Evolutionary conservation across 306 rosid genomes (phyloP).

Genomic region (Gleditsia sinensis): DNA sequence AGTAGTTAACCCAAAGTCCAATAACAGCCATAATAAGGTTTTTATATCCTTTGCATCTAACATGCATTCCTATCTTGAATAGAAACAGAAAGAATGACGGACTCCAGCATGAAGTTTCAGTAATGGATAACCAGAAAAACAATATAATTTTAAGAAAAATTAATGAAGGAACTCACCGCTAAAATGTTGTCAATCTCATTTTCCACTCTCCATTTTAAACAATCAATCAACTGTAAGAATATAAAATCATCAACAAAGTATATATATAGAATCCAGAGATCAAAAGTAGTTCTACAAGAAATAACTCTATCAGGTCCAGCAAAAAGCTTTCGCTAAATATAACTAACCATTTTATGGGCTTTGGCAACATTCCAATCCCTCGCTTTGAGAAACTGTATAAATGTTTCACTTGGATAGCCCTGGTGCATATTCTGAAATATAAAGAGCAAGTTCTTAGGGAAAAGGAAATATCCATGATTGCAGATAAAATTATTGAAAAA

Average conservation of each 20-base stretch:
- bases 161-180: slow-evolving; percentile 60
- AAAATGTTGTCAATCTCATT: slow-evolving; percentile 82
- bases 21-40: no score
- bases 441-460: slow-evolving; percentile 28
- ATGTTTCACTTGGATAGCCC: slow-evolving; percentile 68
- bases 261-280: no score
- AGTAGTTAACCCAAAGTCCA: no score
- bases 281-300: slow-evolving; percentile 15
- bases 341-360: slow-evolving; percentile 78
- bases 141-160: neutral
- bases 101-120: slow-evolving; percentile 18
- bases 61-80: no score
- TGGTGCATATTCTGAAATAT: slow-evolving; percentile 80
- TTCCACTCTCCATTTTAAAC: slow-evolving; percentile 83
- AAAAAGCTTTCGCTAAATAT: neutral
- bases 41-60: no score
- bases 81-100: neutral
- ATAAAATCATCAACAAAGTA: slow-evolving; percentile 38
- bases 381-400: slow-evolving; percentile 83
- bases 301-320: neutral
- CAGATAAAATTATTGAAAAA: neutral
- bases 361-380: slow-evolving; percentile 85
- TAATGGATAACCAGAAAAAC: slow-evolving; percentile 6
- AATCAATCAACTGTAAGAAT: slow-evolving; percentile 75
- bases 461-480: neutral